These are phyloP conservation scores for Xylariaceae sp. DNA, from an alignment of 2,329 filamentous ascomycete species.

Conservation along the genomic window DNA sequence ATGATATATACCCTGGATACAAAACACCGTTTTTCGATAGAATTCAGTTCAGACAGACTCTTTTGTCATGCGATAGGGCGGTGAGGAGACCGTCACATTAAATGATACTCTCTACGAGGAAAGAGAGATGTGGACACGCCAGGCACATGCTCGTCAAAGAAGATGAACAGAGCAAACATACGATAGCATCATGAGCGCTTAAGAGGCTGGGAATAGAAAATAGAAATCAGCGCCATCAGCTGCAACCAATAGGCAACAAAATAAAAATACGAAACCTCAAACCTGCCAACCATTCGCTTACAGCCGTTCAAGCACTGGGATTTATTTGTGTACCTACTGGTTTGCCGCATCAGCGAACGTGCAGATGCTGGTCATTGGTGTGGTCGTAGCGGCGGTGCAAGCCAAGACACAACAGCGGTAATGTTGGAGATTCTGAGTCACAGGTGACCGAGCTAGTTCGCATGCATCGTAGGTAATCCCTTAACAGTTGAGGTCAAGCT, in stretches of 20 bases:
- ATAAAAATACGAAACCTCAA: background rate
- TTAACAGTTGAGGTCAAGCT: background rate
- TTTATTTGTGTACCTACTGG: background rate
- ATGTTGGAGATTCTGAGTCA: conserved; percentile 6
- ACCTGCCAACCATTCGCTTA: background rate
- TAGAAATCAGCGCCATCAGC: background rate
- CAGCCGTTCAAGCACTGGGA: background rate
- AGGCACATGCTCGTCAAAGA: background rate
- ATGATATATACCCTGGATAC: conserved; percentile 8
- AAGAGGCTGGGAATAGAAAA: conserved; percentile 9
- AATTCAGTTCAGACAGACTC: conserved; percentile 3
- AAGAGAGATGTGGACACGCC: background rate
- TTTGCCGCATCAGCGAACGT: conserved; percentile 2
- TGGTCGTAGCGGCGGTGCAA: background rate
- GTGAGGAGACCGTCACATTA: background rate
- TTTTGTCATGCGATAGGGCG: background rate
- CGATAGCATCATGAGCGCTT: conserved; percentile 8
- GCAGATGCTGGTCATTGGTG: conserved; percentile 6
- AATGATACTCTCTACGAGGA: background rate
- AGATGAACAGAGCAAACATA: background rate
- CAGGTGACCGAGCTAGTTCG: background rate
- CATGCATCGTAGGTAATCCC: background rate
- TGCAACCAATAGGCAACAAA: conserved; percentile 2
- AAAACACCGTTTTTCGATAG: conserved; percentile 6
- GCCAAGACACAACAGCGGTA: background rate